Evolutionary conservation across 2,329 filamentous ascomycete species (phyloP), one percentile per base, ranked within the genome.

Genomic region (Talaromyces rugulosus): DNA sequence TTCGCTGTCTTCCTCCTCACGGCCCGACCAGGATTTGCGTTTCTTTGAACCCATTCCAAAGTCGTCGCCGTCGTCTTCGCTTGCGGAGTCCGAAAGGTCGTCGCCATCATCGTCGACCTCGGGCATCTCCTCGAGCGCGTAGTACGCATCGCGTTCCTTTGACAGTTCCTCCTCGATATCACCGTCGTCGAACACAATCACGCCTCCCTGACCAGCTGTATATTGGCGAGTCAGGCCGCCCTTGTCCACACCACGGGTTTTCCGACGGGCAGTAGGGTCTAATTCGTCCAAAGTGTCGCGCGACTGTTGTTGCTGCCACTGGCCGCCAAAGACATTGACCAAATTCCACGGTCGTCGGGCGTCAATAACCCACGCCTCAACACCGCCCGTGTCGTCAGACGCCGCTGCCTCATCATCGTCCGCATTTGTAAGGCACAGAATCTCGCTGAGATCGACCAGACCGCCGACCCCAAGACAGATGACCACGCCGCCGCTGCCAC

Each of bases 291-390:
- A 75, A 11, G 79, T 75, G 27, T 85, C 79, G 66, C 85, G 83
- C 4, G 64, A 56, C 47, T 30, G 47, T 30, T 58, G 56, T 7
- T 51, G 60, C 18, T 59, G 51, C 16, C 56, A 40, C 1, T 86
- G 85, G 3, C 90, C 90, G 12, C 90, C 92, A 79, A 98, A 98
- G 14, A 98, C 87, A 74, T 99, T 99, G 66, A 87, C 87, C 71
- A 99, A 74, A 73, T 99, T 98, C 92, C 94, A 98, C 14, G 95
- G 95, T 63, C 95, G 84, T 75, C 95, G 86, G 31, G 94, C 87
- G 77, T 99, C 95, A 63, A 98, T 83, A 11, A 98, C 85, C 95
- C 95, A 99, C 34, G 97, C 89, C 73, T 97, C 92, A 0, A 98
- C 91, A n/a, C 90, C 90, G 42, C 89, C 87, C 77, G 91, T 89